These are phyloP conservation scores for Echites panduratus DNA, from an alignment of 257 asterid species.

Conservation along the genomic window DNA sequence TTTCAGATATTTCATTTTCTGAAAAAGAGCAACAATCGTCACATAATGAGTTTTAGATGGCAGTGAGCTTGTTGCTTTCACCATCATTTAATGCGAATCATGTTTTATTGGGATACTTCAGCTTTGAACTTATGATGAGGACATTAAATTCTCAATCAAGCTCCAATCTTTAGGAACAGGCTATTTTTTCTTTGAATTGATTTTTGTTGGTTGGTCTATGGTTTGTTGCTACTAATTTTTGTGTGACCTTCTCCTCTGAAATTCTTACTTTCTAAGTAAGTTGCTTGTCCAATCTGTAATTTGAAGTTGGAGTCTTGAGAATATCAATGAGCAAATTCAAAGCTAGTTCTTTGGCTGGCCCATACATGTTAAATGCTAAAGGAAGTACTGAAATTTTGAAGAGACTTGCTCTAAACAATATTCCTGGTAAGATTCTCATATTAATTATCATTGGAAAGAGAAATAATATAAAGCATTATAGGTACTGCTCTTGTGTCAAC, in stretches of 20 bases:
- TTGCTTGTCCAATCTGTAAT: background rate
- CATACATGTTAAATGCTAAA: background rate
- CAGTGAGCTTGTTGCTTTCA: background rate
- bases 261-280: background rate
- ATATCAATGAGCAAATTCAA: background rate
- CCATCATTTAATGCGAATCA: background rate
- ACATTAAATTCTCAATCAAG: background rate
- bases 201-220: background rate
- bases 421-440: background rate
- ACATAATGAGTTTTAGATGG: background rate
- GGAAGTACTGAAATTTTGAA: background rate
- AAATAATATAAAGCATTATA: background rate
- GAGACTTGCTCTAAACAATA: background rate
- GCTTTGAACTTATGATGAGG: background rate
- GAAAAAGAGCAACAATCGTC: background rate
- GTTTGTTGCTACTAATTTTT: background rate
- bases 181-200: background rate
- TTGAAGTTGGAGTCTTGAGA: background rate
- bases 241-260: background rate
- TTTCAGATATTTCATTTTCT: background rate
- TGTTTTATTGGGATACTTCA: background rate
- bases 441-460: background rate
- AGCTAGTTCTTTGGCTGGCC: background rate
- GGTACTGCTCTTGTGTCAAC: background rate
- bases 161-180: slow-evolving; percentile 1